These are phyloP conservation scores for Fusarium sp. DNA, from an alignment of 2,329 filamentous ascomycete genomes.

Conservation along the genomic window DNA sequence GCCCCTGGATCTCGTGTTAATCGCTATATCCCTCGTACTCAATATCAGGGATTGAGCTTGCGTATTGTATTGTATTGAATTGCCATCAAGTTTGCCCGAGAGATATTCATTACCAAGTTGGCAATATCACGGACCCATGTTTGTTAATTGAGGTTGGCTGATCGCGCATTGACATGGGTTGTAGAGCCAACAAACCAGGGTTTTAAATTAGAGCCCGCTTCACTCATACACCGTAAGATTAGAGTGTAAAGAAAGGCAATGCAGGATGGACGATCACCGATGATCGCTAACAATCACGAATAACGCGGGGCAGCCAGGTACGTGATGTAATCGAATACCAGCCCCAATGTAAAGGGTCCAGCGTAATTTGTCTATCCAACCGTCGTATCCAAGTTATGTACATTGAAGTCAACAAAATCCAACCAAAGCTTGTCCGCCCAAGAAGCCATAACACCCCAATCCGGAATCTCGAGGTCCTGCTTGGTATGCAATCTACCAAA, in stretches of 20 bases:
- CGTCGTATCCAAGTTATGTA: slow-evolving; percentile 32
- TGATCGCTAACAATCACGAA: neutral
- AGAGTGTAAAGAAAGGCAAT: slow-evolving; percentile 12
- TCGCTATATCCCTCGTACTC: neutral
- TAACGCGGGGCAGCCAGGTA: neutral
- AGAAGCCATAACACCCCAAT: slow-evolving; percentile 42
- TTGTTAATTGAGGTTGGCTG: slow-evolving; percentile 4
- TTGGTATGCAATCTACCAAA: neutral
- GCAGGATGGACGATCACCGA: slow-evolving; percentile 12
- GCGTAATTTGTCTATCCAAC: slow-evolving; percentile 30
- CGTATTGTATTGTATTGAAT: neutral
- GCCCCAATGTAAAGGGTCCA: slow-evolving; percentile 14
- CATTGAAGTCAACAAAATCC: slow-evolving; percentile 36
- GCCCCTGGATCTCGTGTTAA: slow-evolving; percentile 1
- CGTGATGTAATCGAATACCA: slow-evolving; percentile 11
- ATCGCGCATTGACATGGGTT: slow-evolving; percentile 4
- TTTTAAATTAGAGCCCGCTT: slow-evolving; percentile 12
- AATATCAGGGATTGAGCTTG: neutral
- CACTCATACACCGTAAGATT: slow-evolving; percentile 20
- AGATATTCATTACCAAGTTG: slow-evolving; percentile 22
- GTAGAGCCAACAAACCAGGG: slow-evolving; percentile 1
- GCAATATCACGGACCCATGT: neutral
- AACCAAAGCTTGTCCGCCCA: slow-evolving; percentile 33
- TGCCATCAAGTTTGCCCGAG: slow-evolving; percentile 8
- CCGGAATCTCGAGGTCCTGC: slow-evolving; percentile 31